Percentiles rank a stretch among this genome's conserved stretches.
phyloP scores from a whole-genome alignment of 2,329 filamentous ascomycete genomes.

The Clarireedia paspali region DNA sequence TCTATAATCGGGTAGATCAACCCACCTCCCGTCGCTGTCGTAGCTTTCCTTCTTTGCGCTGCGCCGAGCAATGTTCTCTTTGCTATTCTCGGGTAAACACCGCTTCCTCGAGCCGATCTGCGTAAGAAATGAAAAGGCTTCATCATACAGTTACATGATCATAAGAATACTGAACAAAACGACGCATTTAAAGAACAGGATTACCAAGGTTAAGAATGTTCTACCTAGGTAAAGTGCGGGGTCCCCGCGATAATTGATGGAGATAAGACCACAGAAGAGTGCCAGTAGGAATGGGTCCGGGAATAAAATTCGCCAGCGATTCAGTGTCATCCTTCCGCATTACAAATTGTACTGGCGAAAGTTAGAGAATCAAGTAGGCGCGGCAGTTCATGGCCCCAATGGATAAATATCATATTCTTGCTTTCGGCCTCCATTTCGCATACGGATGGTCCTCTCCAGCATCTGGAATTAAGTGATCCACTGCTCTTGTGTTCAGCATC shows the following conservation, averaged over 20 bases:
- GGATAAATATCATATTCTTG: constrained; percentile 20
- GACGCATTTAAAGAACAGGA: no score
- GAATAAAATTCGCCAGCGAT: no score
- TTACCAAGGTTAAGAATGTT: no score
- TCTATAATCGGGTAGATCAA: not conserved
- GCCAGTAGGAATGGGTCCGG: no score
- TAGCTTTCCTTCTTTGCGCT: not conserved
- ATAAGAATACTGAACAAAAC: not conserved
- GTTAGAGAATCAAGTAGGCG: no score
- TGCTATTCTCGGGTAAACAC: not conserved
- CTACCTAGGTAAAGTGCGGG: no score
- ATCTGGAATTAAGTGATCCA: constrained; percentile 39
- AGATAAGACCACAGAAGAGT: no score
- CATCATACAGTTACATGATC: not conserved
- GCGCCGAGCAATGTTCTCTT: not conserved
- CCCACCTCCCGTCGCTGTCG: not conserved
- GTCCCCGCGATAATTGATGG: no score
- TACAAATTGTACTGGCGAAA: no score
- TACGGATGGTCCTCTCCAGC: constrained; percentile 37
- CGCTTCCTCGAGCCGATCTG: no score
- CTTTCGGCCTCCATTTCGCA: constrained; percentile 30
- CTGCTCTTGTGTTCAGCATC: constrained; percentile 46
- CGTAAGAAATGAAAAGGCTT: not conserved
- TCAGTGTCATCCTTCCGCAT: no score
- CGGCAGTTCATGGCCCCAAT: not conserved